phyloP scores from a whole-genome alignment of 306 rosid genomes.

The Amphicarpaea edgeworthii region DNA sequence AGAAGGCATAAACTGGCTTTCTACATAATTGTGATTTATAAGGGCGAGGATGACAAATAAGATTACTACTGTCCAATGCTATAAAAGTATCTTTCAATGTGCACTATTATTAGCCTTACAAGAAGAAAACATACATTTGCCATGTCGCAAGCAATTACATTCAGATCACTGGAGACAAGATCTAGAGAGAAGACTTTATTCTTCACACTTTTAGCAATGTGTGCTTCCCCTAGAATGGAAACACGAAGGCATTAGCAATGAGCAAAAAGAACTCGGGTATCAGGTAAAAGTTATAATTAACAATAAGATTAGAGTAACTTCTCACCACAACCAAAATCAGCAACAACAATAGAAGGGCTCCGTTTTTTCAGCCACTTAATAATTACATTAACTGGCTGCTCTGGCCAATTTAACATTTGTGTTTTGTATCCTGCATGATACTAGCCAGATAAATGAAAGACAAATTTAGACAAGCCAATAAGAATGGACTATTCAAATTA shows the following conservation, averaged over 20 bases:
- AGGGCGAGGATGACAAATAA: constrained; percentile 2
- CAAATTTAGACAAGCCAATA: constrained; percentile 36
- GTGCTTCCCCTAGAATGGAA: constrained; percentile 82
- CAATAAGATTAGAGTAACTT: constrained; percentile 7
- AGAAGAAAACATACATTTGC: constrained; percentile 69
- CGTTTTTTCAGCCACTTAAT: constrained; percentile 81
- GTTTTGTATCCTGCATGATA: constrained; percentile 94
- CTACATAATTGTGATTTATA: constrained; percentile 8
- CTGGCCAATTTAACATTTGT: constrained; percentile 97
- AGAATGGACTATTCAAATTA: constrained; percentile 25
- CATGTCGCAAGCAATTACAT: constrained; percentile 90
- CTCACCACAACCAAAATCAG: constrained; percentile 99
- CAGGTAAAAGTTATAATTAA: not conserved
- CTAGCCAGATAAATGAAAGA: constrained; percentile 61
- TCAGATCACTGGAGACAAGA: constrained; percentile 83
- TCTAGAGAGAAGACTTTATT: constrained; percentile 89
- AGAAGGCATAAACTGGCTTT: constrained; percentile 15
- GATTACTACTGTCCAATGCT: not conserved
- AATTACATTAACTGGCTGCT: constrained; percentile 82
- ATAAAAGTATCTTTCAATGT: not conserved
- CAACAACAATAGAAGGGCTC: constrained; percentile 74
- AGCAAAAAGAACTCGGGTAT: constrained; percentile 2
- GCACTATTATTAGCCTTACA: not conserved
- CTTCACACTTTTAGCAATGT: constrained; percentile 78
- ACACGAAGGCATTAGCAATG: constrained; percentile 33